Conservation (phyloP, 1,139 yeast genomes). For the Yamadazyma epiphylla region DNA sequence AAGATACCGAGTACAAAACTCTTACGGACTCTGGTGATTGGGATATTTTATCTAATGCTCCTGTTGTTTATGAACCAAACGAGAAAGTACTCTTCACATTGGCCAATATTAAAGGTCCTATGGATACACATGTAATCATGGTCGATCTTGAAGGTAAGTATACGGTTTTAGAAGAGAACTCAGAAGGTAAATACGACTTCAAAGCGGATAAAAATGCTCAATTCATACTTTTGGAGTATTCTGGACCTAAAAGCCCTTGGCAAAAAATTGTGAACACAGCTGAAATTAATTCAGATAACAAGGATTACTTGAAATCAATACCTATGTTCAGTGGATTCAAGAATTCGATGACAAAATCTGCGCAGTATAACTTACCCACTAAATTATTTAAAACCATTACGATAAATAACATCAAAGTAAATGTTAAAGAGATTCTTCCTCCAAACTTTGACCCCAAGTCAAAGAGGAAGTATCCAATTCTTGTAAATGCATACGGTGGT, state of each 20-base stretch:
- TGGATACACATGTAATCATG: constrained; percentile 28
- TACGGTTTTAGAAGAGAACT: constrained; percentile 18
- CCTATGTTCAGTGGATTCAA: constrained; percentile 6
- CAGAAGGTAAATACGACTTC: constrained; percentile 29
- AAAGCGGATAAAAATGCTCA: constrained; percentile 54
- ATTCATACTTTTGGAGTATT: constrained; percentile 49
- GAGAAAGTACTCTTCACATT: constrained; percentile 58
- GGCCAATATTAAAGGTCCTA: constrained; percentile 45
- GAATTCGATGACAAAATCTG: constrained; percentile 11
- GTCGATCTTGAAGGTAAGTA: constrained; percentile 16
- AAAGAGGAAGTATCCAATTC: constrained; percentile 61
- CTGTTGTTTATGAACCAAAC: constrained; percentile 49
- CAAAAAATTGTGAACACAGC: constrained; percentile 52
- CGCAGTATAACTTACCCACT: constrained; percentile 50
- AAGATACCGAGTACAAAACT: constrained; percentile 31
- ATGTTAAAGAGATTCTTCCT: constrained; percentile 75
- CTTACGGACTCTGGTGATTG: constrained; percentile 57
- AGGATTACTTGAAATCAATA: constrained; percentile 3
- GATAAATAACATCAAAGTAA: constrained; percentile 49
- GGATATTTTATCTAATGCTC: constrained; percentile 63
- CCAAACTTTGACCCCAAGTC: constrained; percentile 51
- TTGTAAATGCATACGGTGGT: constrained; percentile 89
- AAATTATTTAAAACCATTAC: constrained; percentile 45
- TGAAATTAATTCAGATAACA: constrained; percentile 21
- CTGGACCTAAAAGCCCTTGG: constrained; percentile 67